Evolutionary conservation across 23 red algal species (phyloP).

Genomic region (Gracilaria gracilis): DNA sequence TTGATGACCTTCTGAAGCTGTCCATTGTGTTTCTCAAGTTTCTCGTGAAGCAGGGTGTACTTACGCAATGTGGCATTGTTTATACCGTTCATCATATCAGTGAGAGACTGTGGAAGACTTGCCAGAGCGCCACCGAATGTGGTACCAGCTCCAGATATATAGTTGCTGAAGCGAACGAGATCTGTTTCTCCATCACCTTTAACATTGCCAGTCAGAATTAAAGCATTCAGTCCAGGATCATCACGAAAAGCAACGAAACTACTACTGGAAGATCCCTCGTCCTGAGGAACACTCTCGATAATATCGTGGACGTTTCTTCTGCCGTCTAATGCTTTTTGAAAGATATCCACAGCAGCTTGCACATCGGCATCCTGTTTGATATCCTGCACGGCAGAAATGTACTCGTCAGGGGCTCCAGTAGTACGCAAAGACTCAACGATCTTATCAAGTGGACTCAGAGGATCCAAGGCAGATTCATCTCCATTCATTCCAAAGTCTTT

Average conservation of each 20-base stretch:
- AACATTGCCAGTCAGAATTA: background rate
- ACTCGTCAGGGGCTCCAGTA: background rate
- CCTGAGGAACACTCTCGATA: background rate
- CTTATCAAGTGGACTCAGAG: background rate
- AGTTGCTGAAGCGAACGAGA: constrained; percentile 14
- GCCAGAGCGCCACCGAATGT: background rate
- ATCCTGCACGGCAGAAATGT: background rate
- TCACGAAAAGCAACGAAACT: constrained; percentile 8
- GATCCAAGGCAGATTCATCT: background rate
- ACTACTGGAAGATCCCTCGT: background rate
- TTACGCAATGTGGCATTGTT: background rate
- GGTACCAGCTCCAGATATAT: constrained; percentile 7
- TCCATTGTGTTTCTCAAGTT: background rate
- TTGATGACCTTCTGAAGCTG: background rate
- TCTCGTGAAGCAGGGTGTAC: background rate
- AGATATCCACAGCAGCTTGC: background rate
- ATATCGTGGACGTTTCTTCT: background rate
- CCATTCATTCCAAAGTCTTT: background rate
- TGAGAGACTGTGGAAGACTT: background rate
- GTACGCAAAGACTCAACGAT: background rate
- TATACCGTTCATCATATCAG: constrained; percentile 12
- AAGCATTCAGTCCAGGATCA: constrained; percentile 7
- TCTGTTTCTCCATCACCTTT: constrained; percentile 11
- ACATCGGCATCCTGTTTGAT: background rate
- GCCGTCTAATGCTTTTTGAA: background rate